Base-by-base conservation (phyloP, 257 asterid genomes). In the Perilla frutescens region DNA sequence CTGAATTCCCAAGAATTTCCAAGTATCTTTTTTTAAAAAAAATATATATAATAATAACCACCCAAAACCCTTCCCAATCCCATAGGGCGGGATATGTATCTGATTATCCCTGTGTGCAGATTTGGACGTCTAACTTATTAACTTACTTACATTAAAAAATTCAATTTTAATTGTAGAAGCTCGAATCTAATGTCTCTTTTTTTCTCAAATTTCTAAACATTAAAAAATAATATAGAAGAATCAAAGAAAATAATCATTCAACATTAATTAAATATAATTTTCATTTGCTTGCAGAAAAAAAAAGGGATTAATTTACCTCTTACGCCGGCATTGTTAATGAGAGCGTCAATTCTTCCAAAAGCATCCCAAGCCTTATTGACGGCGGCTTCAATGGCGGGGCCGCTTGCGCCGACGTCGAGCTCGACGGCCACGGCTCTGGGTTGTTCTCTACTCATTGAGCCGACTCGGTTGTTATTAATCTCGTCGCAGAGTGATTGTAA, bases 271-370 rank as follows among this genome's bases (percentile, higher is more conserved):
- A 34, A 57, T 20, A 1, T 20, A 20, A 20, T 20, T 20, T 20
- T 20, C 26, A 0, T 20, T 20, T 20, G 26, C 26, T 20, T 20
- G 26, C 26, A 20, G 0, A 20, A 20, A 20, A 20, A 20, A 20
- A 20, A 0, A 43, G 29, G 2, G 15, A 40, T 41, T 7, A 6
- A 4, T 5, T 54, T 53, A 90, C 96, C 93, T 89, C 93, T 78
- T 1, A 84, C 39, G 3, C 96, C 97, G 26, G 96, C 96, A 67
- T 91, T 87, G 83, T 91, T 87, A 15, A 89, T 69, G 76, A 91
- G 34, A 53, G 75, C 90, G 60, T 91, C 93, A 36, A 89, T 82
- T 13, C 76, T 79, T 4, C 96, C 96, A 58, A 87, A 91, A 3
- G 86, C 87, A 29, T 78, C 75, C 96, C 96, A 91, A 20, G 93